Evolutionary conservation across 2,329 filamentous ascomycete genomes (phyloP), one percentile per base, ranked within the genome.

Genomic region (Penicillium sp.): DNA sequence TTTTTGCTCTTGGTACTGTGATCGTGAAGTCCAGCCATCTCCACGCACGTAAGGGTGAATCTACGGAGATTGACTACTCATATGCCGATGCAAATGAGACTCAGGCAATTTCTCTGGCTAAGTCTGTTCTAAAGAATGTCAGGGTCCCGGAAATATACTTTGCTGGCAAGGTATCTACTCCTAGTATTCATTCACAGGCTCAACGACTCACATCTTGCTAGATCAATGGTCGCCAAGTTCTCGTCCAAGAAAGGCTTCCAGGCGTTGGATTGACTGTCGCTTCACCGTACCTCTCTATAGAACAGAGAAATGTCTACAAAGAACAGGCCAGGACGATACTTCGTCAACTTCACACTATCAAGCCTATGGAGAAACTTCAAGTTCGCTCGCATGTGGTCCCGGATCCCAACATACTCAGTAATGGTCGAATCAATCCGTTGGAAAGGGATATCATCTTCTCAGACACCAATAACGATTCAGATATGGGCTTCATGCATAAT

Each of bases 1-100:
- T 80, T 0, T 79, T 80, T 62, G 76, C 75, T 11, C 62, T 78
- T 27, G 75, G 77, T 1, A 73, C 68, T 37, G 67, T 79, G 19
- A 77, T 77, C 39, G 55, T 77, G 57, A 77, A 77, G 58, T 76
- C 76, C 6, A 69, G 68, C 29, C 73, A 76, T 60, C 67, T 73
- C 13, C 68, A 75, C 42, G 33, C 55, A 5, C 26, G 23, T 11
- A 44, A 50, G 23, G 23, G 52, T 21, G 46, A 47, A 54, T 3
- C 54, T 48, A 42, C 50, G 56, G 55, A 67, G 37, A 63, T 63
- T 7, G 73, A 77, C 60, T 79, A 73, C 63, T 75, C 76, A 11
- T 76, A 71, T 53, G 72, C 73, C 14, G 77, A 80, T 64, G 68
- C 67, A 3, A 80, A 80, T 57, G 77, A 80, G 55, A 53, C 72